Conservation (phyloP, 345 rosid genomes). For the Eucalyptus globulus region DNA sequence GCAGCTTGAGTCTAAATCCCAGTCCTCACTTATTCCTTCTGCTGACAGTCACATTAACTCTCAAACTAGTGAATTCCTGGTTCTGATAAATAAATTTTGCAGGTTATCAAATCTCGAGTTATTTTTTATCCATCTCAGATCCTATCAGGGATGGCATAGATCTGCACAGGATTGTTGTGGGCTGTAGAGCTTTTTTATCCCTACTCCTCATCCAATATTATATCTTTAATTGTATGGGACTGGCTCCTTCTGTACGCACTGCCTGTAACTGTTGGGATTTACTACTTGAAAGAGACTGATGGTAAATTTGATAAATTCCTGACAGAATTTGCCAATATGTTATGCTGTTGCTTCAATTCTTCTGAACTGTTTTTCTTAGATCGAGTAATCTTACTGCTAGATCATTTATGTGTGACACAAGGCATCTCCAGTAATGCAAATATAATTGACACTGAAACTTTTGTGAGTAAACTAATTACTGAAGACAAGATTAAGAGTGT, state of each 20-base stretch:
- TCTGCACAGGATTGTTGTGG: not conserved
- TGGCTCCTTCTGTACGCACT: not conserved
- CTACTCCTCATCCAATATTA: not conserved
- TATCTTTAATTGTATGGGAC: not conserved
- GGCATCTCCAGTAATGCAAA: not conserved
- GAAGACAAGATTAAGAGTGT: not conserved
- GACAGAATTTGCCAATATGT: not conserved
- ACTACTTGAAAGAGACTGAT: not conserved
- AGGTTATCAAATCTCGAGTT: not conserved
- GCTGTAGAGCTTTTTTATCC: not conserved
- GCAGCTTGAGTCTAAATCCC: slow-evolving; percentile 1
- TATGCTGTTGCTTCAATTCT: not conserved
- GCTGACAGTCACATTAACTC: not conserved
- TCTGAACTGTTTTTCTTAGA: not conserved
- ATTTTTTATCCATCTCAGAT: not conserved
- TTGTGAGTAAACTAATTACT: not conserved
- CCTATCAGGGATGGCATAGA: not conserved
- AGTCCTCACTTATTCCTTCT: not conserved
- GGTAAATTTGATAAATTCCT: not conserved
- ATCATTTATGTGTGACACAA: not conserved
- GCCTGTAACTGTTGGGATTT: not conserved
- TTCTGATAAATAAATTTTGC: not conserved
- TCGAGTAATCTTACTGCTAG: not conserved
- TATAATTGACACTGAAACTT: not conserved
- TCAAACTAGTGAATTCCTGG: not conserved